phyloP scores from a whole-genome alignment of 208 protist species.

The Acanthamoeba culbertsoni region DNA sequence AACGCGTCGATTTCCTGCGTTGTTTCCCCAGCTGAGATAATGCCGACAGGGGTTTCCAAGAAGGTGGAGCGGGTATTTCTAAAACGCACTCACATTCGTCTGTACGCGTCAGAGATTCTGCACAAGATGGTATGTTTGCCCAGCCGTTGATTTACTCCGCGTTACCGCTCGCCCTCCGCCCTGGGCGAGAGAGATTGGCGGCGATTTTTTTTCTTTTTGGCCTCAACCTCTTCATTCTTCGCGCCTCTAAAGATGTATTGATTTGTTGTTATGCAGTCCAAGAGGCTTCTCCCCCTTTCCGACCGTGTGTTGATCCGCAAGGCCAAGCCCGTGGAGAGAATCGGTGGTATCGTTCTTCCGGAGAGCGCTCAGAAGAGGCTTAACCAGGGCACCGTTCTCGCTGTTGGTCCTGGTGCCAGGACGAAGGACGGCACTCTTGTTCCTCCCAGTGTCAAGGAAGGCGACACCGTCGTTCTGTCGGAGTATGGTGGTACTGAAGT shows the following conservation, averaged over 20 bases:
- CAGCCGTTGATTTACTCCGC: no score
- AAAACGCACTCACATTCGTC: background rate
- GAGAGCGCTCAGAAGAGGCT: conserved; percentile 54
- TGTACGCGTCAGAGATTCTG: background rate
- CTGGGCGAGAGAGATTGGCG: no score
- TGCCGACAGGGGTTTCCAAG: no score
- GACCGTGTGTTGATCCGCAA: conserved; percentile 45
- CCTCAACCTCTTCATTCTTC: background rate
- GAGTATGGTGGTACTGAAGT: conserved; percentile 70
- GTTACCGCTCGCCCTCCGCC: no score
- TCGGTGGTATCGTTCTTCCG: conserved; percentile 67
- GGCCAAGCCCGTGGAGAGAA: conserved; percentile 26
- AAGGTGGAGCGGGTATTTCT: no score
- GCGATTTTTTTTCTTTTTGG: background rate
- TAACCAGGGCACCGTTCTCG: conserved; percentile 67
- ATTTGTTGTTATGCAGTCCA: background rate
- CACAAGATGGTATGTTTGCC: no score
- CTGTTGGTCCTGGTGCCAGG: conserved; percentile 52
- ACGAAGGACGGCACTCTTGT: conserved; percentile 57
- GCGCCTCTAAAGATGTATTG: background rate
- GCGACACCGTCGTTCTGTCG: conserved; percentile 65
- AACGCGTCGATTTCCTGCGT: background rate
- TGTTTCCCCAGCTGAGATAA: background rate
- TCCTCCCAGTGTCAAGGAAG: conserved; percentile 50
- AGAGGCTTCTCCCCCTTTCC: conserved; percentile 5